phyloP scores from a whole-genome alignment of 352 stramenopile genomes.

The Globisporangium perplexum region DNA sequence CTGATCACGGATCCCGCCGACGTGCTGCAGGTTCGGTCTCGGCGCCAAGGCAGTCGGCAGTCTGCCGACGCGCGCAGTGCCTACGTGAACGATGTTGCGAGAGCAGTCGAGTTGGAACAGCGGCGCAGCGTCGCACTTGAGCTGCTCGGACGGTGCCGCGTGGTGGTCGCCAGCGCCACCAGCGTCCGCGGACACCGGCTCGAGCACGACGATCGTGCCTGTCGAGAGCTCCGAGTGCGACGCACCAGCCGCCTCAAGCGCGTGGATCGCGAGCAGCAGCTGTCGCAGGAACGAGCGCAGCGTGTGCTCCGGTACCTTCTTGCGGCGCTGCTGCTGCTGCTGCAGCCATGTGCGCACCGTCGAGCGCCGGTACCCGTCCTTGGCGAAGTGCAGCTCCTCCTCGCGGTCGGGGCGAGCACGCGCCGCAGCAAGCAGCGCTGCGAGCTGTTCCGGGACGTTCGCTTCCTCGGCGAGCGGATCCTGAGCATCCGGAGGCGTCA shows the following conservation, averaged over 20 bases:
- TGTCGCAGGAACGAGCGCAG: conserved; percentile 56
- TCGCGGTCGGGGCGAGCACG: conserved; percentile 4
- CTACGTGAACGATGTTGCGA: conserved; percentile 4
- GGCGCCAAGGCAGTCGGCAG: too few species aligned
- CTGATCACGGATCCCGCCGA: conserved; percentile 3
- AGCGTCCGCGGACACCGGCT: background rate
- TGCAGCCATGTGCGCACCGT: conserved; percentile 41
- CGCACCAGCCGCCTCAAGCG: conserved; percentile 38
- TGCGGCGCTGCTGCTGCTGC: conserved; percentile 13
- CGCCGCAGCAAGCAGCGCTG: conserved; percentile 3
- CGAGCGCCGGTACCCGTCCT: conserved; percentile 23
- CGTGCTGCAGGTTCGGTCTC: background rate
- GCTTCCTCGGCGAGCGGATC: conserved; percentile 1
- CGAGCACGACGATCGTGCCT: conserved; percentile 47
- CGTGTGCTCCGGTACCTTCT: conserved; percentile 23
- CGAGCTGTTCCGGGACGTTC: conserved; percentile 5
- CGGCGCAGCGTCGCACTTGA: background rate
- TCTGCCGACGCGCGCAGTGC: background rate
- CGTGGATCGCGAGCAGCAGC: conserved; percentile 47
- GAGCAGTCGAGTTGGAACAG: conserved; percentile 16
- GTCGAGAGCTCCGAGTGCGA: conserved; percentile 48
- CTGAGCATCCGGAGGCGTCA: background rate
- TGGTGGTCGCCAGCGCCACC: background rate
- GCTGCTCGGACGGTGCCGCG: background rate
- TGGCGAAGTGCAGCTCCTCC: conserved; percentile 10